These are phyloP conservation scores for Penicillium sp. DNA, from an alignment of 2,329 filamentous ascomycete species.

Conservation along the genomic window DNA sequence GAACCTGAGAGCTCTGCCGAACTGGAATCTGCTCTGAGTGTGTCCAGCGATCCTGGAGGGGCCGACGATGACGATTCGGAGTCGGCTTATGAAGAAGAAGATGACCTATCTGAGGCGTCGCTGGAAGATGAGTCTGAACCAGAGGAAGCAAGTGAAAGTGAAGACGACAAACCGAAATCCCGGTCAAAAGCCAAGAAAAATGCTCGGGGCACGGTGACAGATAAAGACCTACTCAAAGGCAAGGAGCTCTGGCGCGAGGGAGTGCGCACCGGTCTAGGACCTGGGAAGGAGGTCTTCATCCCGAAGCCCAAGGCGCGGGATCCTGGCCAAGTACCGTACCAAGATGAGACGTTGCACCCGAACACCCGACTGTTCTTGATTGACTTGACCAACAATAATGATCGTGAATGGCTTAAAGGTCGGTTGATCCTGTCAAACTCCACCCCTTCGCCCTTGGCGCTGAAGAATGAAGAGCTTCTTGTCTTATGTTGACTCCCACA, in stretches of 20 bases:
- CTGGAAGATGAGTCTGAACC: conserved; percentile 10
- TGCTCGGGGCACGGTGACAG: conserved; percentile 1
- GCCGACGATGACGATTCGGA: conserved; percentile 53
- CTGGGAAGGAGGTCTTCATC: conserved; percentile 57
- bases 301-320: conserved; percentile 58
- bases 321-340: conserved; percentile 53
- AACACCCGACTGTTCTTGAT: conserved; percentile 58
- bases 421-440: conserved; percentile 11
- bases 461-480: not conserved
- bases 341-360: conserved; percentile 54
- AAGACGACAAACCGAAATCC: conserved; percentile 6
- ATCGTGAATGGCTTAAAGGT: conserved; percentile 60
- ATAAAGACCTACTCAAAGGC: conserved; percentile 24
- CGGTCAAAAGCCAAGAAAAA: conserved; percentile 8
- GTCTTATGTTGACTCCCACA: conserved; percentile 31
- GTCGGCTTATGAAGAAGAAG: conserved; percentile 32
- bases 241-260: conserved; percentile 53
- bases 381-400: conserved; percentile 56
- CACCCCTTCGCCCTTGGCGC: not conserved
- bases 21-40: conserved; percentile 18
- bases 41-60: conserved; percentile 66
- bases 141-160: conserved; percentile 17
- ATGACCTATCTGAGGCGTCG: conserved; percentile 6
- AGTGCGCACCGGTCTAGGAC: conserved; percentile 50
- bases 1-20: conserved; percentile 34